Conservation (phyloP, 2,329 filamentous ascomycete genomes). For the Nectriaceae sp. region DNA sequence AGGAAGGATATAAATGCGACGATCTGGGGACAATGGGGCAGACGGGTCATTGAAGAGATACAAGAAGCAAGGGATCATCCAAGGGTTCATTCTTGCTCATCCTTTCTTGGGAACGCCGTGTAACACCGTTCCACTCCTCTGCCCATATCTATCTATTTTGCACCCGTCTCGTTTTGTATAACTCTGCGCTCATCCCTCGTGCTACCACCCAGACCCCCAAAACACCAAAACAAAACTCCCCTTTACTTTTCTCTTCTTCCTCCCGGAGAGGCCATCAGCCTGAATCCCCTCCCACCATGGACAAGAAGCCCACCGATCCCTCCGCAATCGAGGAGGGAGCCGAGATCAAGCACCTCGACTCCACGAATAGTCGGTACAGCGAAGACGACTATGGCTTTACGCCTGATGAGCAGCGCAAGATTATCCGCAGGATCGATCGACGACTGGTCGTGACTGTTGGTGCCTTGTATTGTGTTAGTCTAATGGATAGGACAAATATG, state of each 20-base stretch:
- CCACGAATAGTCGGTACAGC: conserved; percentile 22
- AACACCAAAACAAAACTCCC: neutral
- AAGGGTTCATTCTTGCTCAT: conserved; percentile 5
- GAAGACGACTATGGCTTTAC: conserved; percentile 51
- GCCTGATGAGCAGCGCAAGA: conserved; percentile 62
- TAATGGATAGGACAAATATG: conserved; percentile 81
- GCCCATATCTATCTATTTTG: too few relatives aligned
- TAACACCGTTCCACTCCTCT: conserved; percentile 14
- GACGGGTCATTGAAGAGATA: too few relatives aligned
- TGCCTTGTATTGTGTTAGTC: conserved; percentile 70
- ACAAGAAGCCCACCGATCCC: conserved; percentile 14
- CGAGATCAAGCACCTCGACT: conserved; percentile 28
- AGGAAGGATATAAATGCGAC: neutral
- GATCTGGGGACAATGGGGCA: neutral
- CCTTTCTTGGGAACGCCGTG: conserved; percentile 11
- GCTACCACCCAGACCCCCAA: too few relatives aligned
- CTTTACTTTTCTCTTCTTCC: neutral
- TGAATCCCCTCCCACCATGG: conserved; percentile 21
- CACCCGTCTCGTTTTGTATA: conserved; percentile 6
- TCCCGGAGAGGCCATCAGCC: neutral
- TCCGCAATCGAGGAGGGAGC: conserved; percentile 26
- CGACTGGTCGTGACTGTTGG: conserved; percentile 64
- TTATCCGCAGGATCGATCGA: conserved; percentile 70
- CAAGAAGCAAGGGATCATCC: too few relatives aligned
- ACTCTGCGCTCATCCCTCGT: conserved; percentile 2